phyloP scores from a whole-genome alignment of 441 rosid genomes.

The Eutrema salsugineum region DNA sequence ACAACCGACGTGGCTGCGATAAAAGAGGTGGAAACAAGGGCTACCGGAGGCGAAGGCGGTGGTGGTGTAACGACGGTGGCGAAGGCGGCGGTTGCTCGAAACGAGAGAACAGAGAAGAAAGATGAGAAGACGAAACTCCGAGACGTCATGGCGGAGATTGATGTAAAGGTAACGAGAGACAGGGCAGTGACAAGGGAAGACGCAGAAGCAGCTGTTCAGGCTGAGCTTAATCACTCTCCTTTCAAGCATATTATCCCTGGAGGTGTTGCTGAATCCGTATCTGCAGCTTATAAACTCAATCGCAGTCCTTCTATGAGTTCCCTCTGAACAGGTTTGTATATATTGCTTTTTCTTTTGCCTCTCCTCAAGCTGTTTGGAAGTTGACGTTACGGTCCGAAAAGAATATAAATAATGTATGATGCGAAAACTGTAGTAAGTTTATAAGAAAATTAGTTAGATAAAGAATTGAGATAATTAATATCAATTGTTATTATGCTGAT shows the following conservation, averaged over 20 bases:
- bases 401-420: no score
- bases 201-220: slow-evolving; percentile 28
- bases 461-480: no score
- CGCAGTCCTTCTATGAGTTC: not conserved
- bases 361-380: no score
- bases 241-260: slow-evolving; percentile 4
- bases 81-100: slow-evolving; percentile 8
- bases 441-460: no score
- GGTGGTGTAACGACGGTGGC: slow-evolving; percentile 16
- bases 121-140: slow-evolving; percentile 12
- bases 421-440: no score
- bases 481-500: no score
- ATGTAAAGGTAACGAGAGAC: slow-evolving; percentile 14
- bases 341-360: no score
- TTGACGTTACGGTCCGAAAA: no score
- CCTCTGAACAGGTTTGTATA: no score
- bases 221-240: slow-evolving; percentile 20
- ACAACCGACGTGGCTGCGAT: slow-evolving; percentile 26
- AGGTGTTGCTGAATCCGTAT: slow-evolving; percentile 29
- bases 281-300: slow-evolving; percentile 27
- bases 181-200: slow-evolving; percentile 22
- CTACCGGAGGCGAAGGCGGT: not conserved
- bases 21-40: slow-evolving; percentile 21
- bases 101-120: not conserved
- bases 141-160: slow-evolving; percentile 15